A percentile compares a stretch with the other conserved stretches of the same genome.
These are phyloP conservation scores for Anacardium occidentale DNA, from an alignment of 345 rosid genomes.

Conservation along the genomic window DNA sequence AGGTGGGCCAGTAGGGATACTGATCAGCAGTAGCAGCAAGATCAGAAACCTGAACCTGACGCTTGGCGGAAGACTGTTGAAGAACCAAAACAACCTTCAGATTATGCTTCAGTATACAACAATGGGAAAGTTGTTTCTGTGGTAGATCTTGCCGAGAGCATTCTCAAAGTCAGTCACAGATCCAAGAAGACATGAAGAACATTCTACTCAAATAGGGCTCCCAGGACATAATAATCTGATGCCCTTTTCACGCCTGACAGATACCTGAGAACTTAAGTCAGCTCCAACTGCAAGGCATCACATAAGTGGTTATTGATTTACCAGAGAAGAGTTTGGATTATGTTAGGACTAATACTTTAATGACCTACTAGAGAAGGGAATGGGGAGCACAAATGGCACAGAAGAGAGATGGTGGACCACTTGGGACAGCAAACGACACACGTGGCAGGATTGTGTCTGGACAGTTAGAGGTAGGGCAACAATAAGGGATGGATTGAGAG, in stretches of 20 bases:
- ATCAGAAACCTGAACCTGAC: conserved; percentile 18
- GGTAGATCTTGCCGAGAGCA: conserved; percentile 26
- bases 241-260: conserved; percentile 28
- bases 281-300: conserved; percentile 16
- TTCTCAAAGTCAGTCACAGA: conserved; percentile 29
- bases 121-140: conserved; percentile 26
- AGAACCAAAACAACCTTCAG: conserved; percentile 14
- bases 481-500: no score
- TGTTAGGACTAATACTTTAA: no score
- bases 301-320: conserved; percentile 14
- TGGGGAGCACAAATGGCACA: no score
- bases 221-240: conserved; percentile 15
- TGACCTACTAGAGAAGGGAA: neutral
- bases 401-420: no score
- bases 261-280: conserved; percentile 10
- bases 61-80: conserved; percentile 26
- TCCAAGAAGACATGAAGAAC: conserved; percentile 10
- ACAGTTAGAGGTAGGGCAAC: no score
- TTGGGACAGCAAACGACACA: no score
- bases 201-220: conserved; percentile 9
- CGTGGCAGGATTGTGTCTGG: no score
- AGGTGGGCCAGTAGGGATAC: conserved; percentile 18
- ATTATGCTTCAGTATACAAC: neutral
- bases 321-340: no score
- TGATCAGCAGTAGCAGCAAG: conserved; percentile 12